Base-by-base conservation (phyloP, 345 rosid genomes). In the Lepidium sativum region DNA sequence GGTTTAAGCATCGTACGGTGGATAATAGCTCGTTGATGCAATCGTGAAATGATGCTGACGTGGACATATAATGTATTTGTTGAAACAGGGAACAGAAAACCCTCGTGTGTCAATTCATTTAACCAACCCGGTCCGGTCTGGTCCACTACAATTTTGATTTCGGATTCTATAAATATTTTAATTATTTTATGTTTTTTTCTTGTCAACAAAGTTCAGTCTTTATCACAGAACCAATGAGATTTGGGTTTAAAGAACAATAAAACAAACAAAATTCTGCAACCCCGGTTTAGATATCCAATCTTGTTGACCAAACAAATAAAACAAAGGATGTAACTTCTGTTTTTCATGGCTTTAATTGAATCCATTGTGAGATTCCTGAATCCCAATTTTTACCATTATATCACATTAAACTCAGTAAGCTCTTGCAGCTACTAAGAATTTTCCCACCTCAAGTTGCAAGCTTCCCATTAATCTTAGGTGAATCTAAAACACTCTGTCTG, bases 1-100 rank as follows among this genome's bases (percentile, higher is more conserved):
- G 77, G 72, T 66, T 67, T 53, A 66, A 41, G 52, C 25, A 73
- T 66, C 72, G 45, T 25, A 73, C 68, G 77, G 77, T 53, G 2
- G 13, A 55, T 2, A 54, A n/a, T 43, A 5, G 43, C 25, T 72
- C 48, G 9, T 8, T 65, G 40, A 8, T 63, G 37, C 45, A 23
- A 31, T 17, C 42, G 57, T 63, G 52, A 51, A 59, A 62, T 31
- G 29, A 4, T 69, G 60, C 3, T 69, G 67, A 70, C 63, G 68
- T 54, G 69, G 58, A 50, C 29, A 7, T 25, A 9, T 8, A 3
- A 65, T 12, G 57, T 38, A 27, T 27, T 25, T 27, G 31, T 27
- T 27, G 67, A 54, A 65, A 62, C 37, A 32, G 54, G 45, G 11
- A 61, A 51, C 9, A 69, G 60, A 60, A 69, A 69, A 69, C 73